These are phyloP conservation scores for Mortierella sp. DNA, from an alignment of 371 early-diverging fungal species.

Conservation along the genomic window DNA sequence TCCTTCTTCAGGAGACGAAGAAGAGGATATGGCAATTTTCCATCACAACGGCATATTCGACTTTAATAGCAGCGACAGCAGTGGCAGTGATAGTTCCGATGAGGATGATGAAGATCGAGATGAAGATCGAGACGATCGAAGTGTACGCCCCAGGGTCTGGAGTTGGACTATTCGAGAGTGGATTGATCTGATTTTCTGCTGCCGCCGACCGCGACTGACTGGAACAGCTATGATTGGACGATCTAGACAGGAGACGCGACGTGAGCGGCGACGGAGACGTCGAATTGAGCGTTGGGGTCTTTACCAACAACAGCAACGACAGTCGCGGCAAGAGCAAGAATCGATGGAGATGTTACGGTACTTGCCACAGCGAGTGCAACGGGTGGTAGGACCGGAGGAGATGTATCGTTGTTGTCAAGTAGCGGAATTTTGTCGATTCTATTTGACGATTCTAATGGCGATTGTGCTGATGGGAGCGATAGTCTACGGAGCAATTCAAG, in stretches of 20 bases:
- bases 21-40: conserved; percentile 9
- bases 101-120: not conserved
- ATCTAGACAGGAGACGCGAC: conserved; percentile 3
- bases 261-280: conserved; percentile 22
- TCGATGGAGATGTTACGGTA: conserved; percentile 1
- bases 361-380: conserved; percentile 20
- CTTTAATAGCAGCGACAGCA: not conserved
- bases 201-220: not conserved
- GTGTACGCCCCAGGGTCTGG: not conserved
- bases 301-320: conserved; percentile 22
- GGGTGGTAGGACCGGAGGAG: conserved; percentile 5
- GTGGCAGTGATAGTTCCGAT: not conserved
- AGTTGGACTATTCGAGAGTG: conserved; percentile 10
- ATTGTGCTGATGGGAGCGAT: conserved; percentile 36
- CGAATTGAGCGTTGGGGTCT: conserved; percentile 24
- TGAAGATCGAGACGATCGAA: not conserved
- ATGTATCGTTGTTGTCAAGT: conserved; percentile 24
- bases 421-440: conserved; percentile 50
- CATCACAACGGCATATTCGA: conserved; percentile 1
- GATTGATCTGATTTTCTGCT: conserved; percentile 8
- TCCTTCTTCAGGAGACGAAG: conserved; percentile 30
- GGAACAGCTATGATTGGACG: not conserved
- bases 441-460: conserved; percentile 42
- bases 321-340: conserved; percentile 12
- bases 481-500: conserved; percentile 42